Evolutionary conservation across 1,139 yeast species (phyloP), one percentile per base, ranked within the genome.

Genomic region (Lodderomyces orthopsilosis): DNA sequence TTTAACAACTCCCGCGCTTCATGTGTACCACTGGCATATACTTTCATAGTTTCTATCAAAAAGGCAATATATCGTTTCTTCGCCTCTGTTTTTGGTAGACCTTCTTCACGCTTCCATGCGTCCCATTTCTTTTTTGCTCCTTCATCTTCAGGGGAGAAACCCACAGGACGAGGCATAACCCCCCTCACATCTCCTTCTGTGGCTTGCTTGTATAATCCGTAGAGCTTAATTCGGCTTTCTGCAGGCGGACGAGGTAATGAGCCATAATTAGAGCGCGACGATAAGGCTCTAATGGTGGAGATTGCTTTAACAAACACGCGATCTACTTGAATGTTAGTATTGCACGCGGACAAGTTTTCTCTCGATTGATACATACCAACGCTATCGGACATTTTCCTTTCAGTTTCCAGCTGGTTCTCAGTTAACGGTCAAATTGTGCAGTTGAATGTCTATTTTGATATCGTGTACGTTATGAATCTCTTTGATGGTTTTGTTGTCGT

Each of bases 201-300:
- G 2, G 95, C 91, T 58, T 88, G 96, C 56, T 88, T 88, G 64
- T 87, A 88, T 41, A 88, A 71, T 0, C 95, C 96, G 59, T 88
- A 88, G 7, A 88, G 70, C 47, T 74, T 75, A 46, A 85, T 80
- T 26, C 95, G 63, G 48, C 74, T 79, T 44, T 83, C 86, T 1
- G 88, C 80, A 1, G 95, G 91, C 0, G 96, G 96, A 38, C 91
- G 75, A 0, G 94, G 88, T 38, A 86, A 67, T 7, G 86, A 72
- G n/a, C 85, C 84, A 43, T 82, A 76, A 44, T 82, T 82, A 13
- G 85, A 75, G 40, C 86, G 71, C 6, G 86, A 77, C 8, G 93
- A 83, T 41, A 88, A 68, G 4, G 90, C 80, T 49, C 86, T 74
- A 43, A 88, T 85, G 8, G 95, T 85, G 37, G 89, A 71, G 47